These are phyloP conservation scores for Parathielavia appendiculata DNA, from an alignment of 495 filamentous ascomycete species.

Conservation along the genomic window DNA sequence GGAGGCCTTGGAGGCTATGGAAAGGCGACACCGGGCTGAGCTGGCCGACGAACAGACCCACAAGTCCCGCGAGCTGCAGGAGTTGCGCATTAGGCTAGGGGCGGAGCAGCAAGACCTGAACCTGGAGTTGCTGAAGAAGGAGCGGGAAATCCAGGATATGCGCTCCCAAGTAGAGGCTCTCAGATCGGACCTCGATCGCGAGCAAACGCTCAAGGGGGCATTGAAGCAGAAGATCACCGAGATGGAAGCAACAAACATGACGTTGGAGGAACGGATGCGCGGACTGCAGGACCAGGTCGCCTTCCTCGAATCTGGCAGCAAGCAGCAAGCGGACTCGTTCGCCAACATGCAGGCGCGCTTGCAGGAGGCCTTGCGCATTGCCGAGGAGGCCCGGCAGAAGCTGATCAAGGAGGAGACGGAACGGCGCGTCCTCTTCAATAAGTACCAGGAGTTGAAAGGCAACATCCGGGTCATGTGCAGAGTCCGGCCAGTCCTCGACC, in stretches of 20 bases:
- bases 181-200: slow-evolving; percentile 58
- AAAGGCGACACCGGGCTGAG: slow-evolving; percentile 29
- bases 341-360: slow-evolving; percentile 69
- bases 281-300: slow-evolving; percentile 74
- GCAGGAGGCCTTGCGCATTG: slow-evolving; percentile 66
- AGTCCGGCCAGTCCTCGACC: slow-evolving; percentile 71
- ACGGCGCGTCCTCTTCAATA: slow-evolving; percentile 89
- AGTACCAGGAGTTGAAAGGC: slow-evolving; percentile 97
- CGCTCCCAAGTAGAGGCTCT: slow-evolving; percentile 49
- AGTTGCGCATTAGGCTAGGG: slow-evolving; percentile 55
- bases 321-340: slow-evolving; percentile 77
- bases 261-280: slow-evolving; percentile 66
- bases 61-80: slow-evolving; percentile 58
- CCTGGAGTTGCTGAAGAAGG: slow-evolving; percentile 57
- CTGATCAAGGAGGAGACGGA: slow-evolving; percentile 87
- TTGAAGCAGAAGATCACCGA: slow-evolving; percentile 56
- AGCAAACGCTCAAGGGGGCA: slow-evolving; percentile 24
- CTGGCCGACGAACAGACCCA: slow-evolving; percentile 59
- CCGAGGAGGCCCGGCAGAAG: slow-evolving; percentile 68
- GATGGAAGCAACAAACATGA: slow-evolving; percentile 54
- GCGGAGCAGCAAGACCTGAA: slow-evolving; percentile 60
- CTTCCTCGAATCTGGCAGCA: slow-evolving; percentile 80
- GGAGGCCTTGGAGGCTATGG: slow-evolving; percentile 44
- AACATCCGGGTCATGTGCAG: slow-evolving; percentile 98
- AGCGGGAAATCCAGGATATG: slow-evolving; percentile 53